These are phyloP conservation scores for Thinopyrum elongatum DNA, from an alignment of 176 grass and related monocot species.

Conservation along the genomic window DNA sequence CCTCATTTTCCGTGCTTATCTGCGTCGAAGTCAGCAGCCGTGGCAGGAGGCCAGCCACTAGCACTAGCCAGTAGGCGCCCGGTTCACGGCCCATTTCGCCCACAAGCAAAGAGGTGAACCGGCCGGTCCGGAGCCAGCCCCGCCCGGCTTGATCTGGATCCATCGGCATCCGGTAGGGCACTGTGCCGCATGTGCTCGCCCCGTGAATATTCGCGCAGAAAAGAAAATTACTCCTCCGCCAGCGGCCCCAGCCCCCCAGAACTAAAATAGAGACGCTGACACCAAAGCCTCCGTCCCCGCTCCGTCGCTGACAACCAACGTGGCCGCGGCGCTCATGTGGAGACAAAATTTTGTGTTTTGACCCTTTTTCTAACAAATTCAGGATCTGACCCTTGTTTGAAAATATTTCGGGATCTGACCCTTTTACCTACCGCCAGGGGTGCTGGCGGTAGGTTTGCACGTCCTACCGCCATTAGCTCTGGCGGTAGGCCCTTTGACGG, in stretches of 20 bases:
- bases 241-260: too few species aligned
- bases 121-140: too few species aligned
- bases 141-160: slow-evolving; percentile 50
- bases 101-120: too few species aligned
- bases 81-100: not conserved
- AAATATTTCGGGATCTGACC: too few species aligned
- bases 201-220: slow-evolving; percentile 41
- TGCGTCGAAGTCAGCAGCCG: slow-evolving; percentile 44
- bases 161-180: slow-evolving; percentile 29
- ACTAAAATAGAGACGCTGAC: not conserved
- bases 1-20: slow-evolving; percentile 20
- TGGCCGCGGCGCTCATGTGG: too few species aligned
- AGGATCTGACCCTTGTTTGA: too few species aligned
- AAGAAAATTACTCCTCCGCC: not conserved
- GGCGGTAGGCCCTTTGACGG: too few species aligned
- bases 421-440: too few species aligned
- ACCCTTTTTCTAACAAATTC: too few species aligned
- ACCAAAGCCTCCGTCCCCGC: not conserved
- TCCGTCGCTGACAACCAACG: not conserved
- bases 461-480: too few species aligned
- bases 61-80: not conserved
- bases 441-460: too few species aligned
- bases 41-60: not conserved
- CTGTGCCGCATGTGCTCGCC: slow-evolving; percentile 47
- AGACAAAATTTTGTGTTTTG: too few species aligned